Base-by-base conservation (phyloP, 192 early-diverging fungal genomes). In the Mortierella claussenii region DNA sequence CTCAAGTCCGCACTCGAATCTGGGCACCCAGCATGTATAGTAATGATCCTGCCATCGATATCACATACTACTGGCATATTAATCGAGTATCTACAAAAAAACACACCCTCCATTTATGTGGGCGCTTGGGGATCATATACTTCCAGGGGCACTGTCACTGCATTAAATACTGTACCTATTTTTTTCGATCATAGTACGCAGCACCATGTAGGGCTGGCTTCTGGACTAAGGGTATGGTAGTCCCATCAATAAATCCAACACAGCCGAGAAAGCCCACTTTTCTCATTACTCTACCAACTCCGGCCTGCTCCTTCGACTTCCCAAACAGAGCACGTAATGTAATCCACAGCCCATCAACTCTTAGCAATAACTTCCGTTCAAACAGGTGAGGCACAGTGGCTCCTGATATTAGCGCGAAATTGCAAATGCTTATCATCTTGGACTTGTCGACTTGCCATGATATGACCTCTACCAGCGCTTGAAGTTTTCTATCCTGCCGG, bases 11-110 rank as follows among this genome's bases (percentile, higher is more conserved):
- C 53, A n/a, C 53, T 34, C 18, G 53, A 55, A 5, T 33, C 59
- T 21, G 59, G 59, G 24, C 46, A 60, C 8, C 59, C 59, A 17
- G 28, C 20, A 37, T 49, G 46, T 12, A 48, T 36, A 5, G 59
- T 28, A 20, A 49, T 60, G 13, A 60, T 60, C 11, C 59, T 26
- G 5, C 28, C 28, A 27, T 60, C 46, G 5, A 49, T 32, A 60
- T 60, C 59, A 20, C 59, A 60, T 6, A 60, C 46, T n/a, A 60
- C 46, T 36, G 47, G 59, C 44, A 49, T 36, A 10, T 21, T 30
- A n/a, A 60, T 23, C 1, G 59, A 60, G 30, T 60, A 60, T 33
- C 59, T 60, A 31, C 43, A 48, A 46, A 21, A 40, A 40, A 26
- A 55, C 47, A 11, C 6, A 7, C 7, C 10, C 15, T 52, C 23